phyloP scores from a whole-genome alignment of 2,329 filamentous ascomycete genomes.

The Sporothrix inflata region DNA sequence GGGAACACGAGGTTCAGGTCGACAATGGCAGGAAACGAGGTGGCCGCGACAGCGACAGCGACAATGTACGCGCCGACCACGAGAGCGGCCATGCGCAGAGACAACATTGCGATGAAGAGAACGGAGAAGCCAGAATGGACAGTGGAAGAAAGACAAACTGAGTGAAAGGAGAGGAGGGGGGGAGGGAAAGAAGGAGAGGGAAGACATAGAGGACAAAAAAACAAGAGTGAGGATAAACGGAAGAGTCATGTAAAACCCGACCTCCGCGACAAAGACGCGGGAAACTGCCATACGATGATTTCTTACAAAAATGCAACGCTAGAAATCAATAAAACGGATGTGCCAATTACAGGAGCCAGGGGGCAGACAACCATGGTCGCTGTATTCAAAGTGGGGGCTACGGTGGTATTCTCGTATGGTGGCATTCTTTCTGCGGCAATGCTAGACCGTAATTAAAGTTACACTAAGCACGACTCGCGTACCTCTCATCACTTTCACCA shows the following conservation, averaged over 20 bases:
- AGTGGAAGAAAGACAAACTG: background rate
- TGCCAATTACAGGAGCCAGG: background rate
- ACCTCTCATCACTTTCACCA: too few species aligned
- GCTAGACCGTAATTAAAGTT: background rate
- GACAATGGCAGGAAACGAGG: background rate
- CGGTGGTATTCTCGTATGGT: background rate
- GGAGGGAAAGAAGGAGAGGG: background rate
- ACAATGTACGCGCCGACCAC: background rate
- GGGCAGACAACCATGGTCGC: background rate
- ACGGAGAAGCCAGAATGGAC: background rate
- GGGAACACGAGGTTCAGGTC: background rate
- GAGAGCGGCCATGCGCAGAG: background rate
- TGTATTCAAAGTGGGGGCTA: background rate
- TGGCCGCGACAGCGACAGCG: background rate
- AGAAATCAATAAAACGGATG: background rate
- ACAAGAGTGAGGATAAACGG: background rate
- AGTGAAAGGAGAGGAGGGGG: background rate
- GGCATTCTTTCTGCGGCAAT: too few species aligned
- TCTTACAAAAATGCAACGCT: background rate
- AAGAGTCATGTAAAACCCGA: background rate
- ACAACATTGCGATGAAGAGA: background rate
- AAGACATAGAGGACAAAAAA: too few species aligned
- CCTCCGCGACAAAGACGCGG: background rate
- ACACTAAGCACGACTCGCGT: background rate
- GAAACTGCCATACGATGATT: background rate